Evolutionary conservation across 78 protist species (phyloP), one percentile per base, ranked within the genome.

Genomic region (Dictyostelium purpureum): DNA sequence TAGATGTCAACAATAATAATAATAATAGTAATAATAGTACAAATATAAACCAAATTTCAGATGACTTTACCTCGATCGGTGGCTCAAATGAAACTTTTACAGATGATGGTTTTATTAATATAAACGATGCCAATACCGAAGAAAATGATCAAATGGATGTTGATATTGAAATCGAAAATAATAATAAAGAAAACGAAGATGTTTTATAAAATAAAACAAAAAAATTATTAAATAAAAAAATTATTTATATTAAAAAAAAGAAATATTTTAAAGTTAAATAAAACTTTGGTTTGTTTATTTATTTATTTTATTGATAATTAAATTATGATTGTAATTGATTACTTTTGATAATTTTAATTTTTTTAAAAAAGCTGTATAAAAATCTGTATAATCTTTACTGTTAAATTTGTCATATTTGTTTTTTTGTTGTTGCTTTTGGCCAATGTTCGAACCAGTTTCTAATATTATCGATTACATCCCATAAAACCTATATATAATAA

Each of bases 61-160:
- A 67, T 35, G 75, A 67, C 26, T 67, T 67, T 21, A 67, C 49
- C 12, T 26, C 75, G 37, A 67, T 67, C 16, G 54, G 54, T 49
- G 49, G 28, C 19, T 26, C 49, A 12, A 35, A 35, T 35, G 40
- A 26, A 1, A 63, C n/a, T 16, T 33, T 26, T 24, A 67, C 21
- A 16, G 75, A 67, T 67, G 75, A 24, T 56, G 65, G 75, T 18
- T 67, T 67, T 38, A 37, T 67, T 21, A 38, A 67, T 14, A 67
- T 67, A 0, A 67, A 67, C 14, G 49, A 67, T 56, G 19, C 54
- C 11, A 7, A 49, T 49, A 49, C 54, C 54, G 54, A 49, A 49
- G 11, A 7, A 14, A 49, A 7, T 11, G 11, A 49, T 49, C 24
- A 49, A 14, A 49, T n/a, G n/a, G n/a, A 49, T 49, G 54, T 49